These are phyloP conservation scores for Ophiocordyceps camponoti-floridani DNA, from an alignment of 2,329 filamentous ascomycete genomes.

Conservation along the genomic window DNA sequence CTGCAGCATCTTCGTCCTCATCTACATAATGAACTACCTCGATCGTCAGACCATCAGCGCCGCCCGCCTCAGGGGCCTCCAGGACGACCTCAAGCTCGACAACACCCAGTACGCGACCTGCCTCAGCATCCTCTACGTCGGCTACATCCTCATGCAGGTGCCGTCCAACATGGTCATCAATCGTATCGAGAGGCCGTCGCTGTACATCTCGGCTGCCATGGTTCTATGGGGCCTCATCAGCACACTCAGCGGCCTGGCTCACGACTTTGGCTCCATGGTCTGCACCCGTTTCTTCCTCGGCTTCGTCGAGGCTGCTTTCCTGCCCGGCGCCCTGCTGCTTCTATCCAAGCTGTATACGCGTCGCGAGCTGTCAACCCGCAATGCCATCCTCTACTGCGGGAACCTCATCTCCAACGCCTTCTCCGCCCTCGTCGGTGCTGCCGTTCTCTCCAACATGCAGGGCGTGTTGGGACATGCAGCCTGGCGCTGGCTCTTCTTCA, in stretches of 20 bases:
- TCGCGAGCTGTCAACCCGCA: constrained; percentile 33
- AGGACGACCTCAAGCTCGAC: constrained; percentile 37
- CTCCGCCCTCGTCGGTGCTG: constrained; percentile 38
- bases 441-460: constrained; percentile 40
- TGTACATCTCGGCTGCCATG: constrained; percentile 35
- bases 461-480: constrained; percentile 33
- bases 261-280: constrained; percentile 35
- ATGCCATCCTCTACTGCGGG: constrained; percentile 40
- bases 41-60: constrained; percentile 53
- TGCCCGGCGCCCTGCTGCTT: constrained; percentile 44
- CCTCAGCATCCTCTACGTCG: constrained; percentile 46
- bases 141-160: constrained; percentile 47
- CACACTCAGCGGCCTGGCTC: constrained; percentile 32
- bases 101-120: constrained; percentile 45
- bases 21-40: constrained; percentile 60
- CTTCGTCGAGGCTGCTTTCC: constrained; percentile 45
- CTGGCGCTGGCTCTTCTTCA: constrained; percentile 45
- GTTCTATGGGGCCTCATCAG: constrained; percentile 42
- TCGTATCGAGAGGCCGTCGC: constrained; percentile 28
- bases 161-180: constrained; percentile 41
- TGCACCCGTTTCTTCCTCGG: constrained; percentile 40
- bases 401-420: constrained; percentile 43
- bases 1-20: constrained; percentile 50
- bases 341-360: constrained; percentile 51
- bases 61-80: constrained; percentile 45